Evolutionary conservation across 495 filamentous ascomycete genomes (phyloP), one percentile per base, ranked within the genome.

Genomic region (Penicillium cosmopolitanum): DNA sequence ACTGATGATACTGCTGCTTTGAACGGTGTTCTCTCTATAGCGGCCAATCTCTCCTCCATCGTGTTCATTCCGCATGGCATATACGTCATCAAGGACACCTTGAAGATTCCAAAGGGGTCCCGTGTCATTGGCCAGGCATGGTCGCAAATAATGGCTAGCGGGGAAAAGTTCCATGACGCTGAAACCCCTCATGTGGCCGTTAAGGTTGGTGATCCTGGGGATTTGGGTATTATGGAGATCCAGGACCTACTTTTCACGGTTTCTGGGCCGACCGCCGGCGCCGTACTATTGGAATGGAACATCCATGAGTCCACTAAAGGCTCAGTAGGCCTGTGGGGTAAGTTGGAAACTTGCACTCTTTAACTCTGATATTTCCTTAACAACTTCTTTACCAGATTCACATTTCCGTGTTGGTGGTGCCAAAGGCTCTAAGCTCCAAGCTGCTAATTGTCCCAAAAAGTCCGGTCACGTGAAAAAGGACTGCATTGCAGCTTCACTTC

Each of bases 211-310:
- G 76, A 86, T 48, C 73, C 83, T 7, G 92, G 91, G 31, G 90
- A 95, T 57, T 64, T 75, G 25, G 92, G 92, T 28, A 72, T 75
- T 15, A 82, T 93, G 28, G 91, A 96, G 73, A 91, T 95, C 64
- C 85, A 84, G 1, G 91, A 93, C 55, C 76, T 96, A 58, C 78
- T 96, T 48, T 91, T 96, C 66, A 73, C 66, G 0, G 60, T 93
- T 85, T 46, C 78, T 82, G 63, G 92, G 84, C 74, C 89, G 0
- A 85, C 88, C 57, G 90, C 92, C 18, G 93, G 93, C 43, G 91
- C 90, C 21, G 85, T 95, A 58, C 72, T 97, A 33, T 79, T 96
- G 66, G 82, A 97, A 68, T 97, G 91, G 90, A 96, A 97, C 71
- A 67, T 96, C 4, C 84, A 79, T 11, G 78, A 83, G 21, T 72